Evolutionary conservation across 495 filamentous ascomycete species (phyloP), one percentile per base, ranked within the genome.

Genomic region (Apodospora peruviana): DNA sequence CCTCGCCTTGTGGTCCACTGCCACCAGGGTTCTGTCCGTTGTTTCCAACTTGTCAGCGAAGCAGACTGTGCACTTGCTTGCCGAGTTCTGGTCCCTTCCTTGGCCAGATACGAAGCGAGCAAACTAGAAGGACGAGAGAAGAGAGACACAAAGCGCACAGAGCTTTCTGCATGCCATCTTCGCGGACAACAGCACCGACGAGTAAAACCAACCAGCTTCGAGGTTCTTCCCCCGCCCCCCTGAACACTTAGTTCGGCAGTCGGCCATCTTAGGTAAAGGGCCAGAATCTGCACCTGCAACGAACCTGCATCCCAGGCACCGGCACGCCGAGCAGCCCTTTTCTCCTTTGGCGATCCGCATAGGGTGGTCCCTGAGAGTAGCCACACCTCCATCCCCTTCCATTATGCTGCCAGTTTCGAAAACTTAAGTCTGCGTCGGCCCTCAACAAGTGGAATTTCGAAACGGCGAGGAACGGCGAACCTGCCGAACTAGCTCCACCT

Each of bases 331-430:
- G 47, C 40, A 53, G 51, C 48, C 20, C 32, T 37, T 35, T 35
- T 35, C 34, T 34, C 40, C 46, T 40, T 58, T 38, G 39, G 52
- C 41, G 59, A 59, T 62, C 59, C 53, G 59, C 56, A 50, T 48
- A 34, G 48, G 32, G 51, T 51, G 53, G 47, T 58, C 53, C 49
- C 55, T 61, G 57, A 47, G 51, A 32, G 39, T 27, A 35, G 39
- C 37, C 3, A 21, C 43, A 2, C 43, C 19, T 16, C 17, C 43
- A 16, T 24, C 43, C 18, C 53, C 41, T 48, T 46, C 52, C 27
- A 55, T 51, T 55, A 55, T 55, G 53, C 52, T 51, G 44, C 51
- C 53, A 47, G 56, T 55, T 55, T 59, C 56, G 56, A 51, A 62
- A 59, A 54, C 53, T 55, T 48, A 49, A 50, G 37, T 41, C 44